phyloP scores from a whole-genome alignment of 306 rosid species.

The Rosa chinensis region DNA sequence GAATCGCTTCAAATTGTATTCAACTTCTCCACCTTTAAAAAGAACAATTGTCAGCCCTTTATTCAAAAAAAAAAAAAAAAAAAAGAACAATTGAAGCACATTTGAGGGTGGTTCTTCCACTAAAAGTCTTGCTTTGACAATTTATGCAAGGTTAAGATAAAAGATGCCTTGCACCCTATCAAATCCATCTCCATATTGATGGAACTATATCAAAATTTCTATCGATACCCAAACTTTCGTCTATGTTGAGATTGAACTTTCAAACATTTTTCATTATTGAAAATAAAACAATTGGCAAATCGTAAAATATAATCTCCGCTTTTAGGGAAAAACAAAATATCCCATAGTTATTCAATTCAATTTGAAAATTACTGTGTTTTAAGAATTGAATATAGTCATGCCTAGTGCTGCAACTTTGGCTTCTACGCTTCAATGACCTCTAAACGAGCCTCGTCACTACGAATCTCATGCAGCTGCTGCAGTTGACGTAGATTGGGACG shows the following conservation, averaged over 20 bases:
- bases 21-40: not conserved
- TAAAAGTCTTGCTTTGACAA: not conserved
- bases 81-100: not conserved
- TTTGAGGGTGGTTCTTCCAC: not conserved
- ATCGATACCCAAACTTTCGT: no score
- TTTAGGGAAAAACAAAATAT: no score
- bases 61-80: no score
- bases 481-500: conserved; percentile 63
- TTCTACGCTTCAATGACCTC: conserved; percentile 87
- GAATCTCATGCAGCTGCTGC: conserved; percentile 86
- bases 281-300: not conserved
- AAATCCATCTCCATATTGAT: not conserved
- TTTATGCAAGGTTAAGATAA: not conserved
- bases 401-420: conserved; percentile 53
- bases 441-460: conserved; percentile 78
- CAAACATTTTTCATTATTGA: not conserved
- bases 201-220: no score
- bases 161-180: not conserved
- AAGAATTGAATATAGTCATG: not conserved
- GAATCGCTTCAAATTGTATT: no score
- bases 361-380: no score
- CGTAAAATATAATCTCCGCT: not conserved
- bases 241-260: no score
- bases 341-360: no score
- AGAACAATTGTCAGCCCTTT: no score